These are phyloP conservation scores for Penicillium herquei DNA, from an alignment of 495 filamentous ascomycete genomes.

Conservation along the genomic window DNA sequence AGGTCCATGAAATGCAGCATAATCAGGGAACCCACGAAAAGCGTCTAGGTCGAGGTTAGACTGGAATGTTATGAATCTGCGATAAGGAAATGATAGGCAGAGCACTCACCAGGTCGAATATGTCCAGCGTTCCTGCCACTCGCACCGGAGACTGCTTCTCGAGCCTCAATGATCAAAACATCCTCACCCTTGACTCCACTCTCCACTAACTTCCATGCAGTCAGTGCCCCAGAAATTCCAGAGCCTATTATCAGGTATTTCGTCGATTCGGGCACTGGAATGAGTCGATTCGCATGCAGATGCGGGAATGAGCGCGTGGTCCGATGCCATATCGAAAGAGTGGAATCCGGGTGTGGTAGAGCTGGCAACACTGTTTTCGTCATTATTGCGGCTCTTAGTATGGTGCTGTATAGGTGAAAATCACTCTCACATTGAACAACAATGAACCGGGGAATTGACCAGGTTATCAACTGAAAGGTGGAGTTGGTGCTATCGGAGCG, in stretches of 20 bases:
- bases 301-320: slow-evolving; percentile 15
- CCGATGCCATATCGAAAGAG: slow-evolving; percentile 11
- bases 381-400: background rate
- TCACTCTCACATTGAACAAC: too few relatives aligned
- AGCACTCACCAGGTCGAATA: slow-evolving; percentile 10
- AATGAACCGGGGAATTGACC: too few relatives aligned
- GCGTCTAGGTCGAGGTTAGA: slow-evolving; percentile 1
- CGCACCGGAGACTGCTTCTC: slow-evolving; percentile 15
- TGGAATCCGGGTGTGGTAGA: slow-evolving; percentile 4
- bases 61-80: background rate
- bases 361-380: slow-evolving; percentile 10
- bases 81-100: background rate
- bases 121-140: slow-evolving; percentile 16
- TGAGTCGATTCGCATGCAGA: slow-evolving; percentile 7
- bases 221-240: slow-evolving; percentile 11
- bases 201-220: slow-evolving; percentile 8
- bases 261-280: background rate
- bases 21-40: slow-evolving; percentile 7
- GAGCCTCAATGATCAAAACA: slow-evolving; percentile 11
- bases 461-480: too few relatives aligned
- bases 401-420: too few relatives aligned
- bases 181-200: slow-evolving; percentile 5
- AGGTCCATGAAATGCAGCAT: slow-evolving; percentile 6
- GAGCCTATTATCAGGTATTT: slow-evolving; percentile 14
- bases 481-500: too few relatives aligned